Evolutionary conservation across 495 filamentous ascomycete genomes (phyloP).

Genomic region (Barbatosphaeria neglecta): DNA sequence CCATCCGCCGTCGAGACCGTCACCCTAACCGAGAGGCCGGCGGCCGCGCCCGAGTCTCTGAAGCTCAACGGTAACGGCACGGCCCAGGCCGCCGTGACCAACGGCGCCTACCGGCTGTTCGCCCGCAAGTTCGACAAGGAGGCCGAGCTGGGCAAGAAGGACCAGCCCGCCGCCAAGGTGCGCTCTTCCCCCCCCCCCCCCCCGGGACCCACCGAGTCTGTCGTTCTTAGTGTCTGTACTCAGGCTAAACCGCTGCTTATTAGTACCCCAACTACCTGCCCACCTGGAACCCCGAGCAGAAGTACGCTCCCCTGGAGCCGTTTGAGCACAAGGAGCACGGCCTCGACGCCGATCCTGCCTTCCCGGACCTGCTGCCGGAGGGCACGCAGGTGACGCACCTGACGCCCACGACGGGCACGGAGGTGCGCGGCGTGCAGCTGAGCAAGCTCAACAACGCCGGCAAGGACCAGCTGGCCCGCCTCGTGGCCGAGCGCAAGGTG

Average conservation of each 20-base stretch:
- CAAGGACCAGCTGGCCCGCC: slow-evolving; percentile 30
- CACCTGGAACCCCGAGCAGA: slow-evolving; percentile 44
- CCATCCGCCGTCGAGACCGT: slow-evolving; percentile 38
- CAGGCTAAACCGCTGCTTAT: not conserved
- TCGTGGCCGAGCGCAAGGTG: slow-evolving; percentile 29
- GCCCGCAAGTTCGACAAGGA: slow-evolving; percentile 34
- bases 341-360: slow-evolving; percentile 50
- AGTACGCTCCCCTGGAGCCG: slow-evolving; percentile 49
- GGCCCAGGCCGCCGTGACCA: slow-evolving; percentile 22
- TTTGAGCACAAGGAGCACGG: slow-evolving; percentile 59
- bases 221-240: not conserved
- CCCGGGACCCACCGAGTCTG: no score
- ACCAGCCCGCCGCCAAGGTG: slow-evolving; percentile 19
- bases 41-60: not conserved
- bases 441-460: slow-evolving; percentile 21
- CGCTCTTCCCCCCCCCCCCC: no score
- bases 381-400: slow-evolving; percentile 14
- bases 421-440: slow-evolving; percentile 33
- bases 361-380: slow-evolving; percentile 46
- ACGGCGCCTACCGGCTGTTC: slow-evolving; percentile 45
- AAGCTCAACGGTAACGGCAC: not conserved
- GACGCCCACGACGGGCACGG: slow-evolving; percentile 44
- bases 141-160: slow-evolving; percentile 27
- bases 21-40: slow-evolving; percentile 5
- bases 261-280: slow-evolving; percentile 61